Evolutionary conservation across 441 rosid genomes (phyloP).

Genomic region (Croton setiger): DNA sequence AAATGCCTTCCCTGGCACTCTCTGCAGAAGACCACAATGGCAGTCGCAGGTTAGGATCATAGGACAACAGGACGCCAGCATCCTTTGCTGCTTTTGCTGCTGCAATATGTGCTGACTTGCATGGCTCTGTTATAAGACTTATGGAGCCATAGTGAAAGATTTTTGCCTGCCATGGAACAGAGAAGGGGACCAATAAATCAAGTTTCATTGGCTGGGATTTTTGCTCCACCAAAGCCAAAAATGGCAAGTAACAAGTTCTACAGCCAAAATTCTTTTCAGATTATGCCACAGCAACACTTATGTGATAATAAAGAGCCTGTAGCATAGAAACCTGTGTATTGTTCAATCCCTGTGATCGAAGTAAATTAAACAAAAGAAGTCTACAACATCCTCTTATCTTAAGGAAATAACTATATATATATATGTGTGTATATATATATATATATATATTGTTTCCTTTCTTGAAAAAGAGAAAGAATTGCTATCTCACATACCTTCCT

Average conservation of each 20-base stretch:
- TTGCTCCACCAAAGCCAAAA: conserved; percentile 4
- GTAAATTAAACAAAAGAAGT: neutral
- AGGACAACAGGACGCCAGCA: conserved; percentile 79
- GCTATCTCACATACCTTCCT: conserved; percentile 49
- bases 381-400: neutral
- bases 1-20: conserved; percentile 74
- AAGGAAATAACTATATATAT: neutral
- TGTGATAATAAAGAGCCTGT: neutral
- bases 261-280: neutral
- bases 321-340: neutral
- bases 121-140: conserved; percentile 94
- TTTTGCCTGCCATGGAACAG: conserved; percentile 57
- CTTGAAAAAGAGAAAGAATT: neutral
- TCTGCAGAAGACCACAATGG: conserved; percentile 89
- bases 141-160: conserved; percentile 90
- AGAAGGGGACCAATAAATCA: conserved; percentile 2
- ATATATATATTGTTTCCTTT: neutral
- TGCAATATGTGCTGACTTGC: conserved; percentile 88
- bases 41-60: conserved; percentile 92
- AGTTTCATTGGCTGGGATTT: neutral
- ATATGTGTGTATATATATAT: neutral
- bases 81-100: conserved; percentile 91
- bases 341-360: neutral
- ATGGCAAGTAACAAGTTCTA: neutral
- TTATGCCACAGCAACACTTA: neutral